Base-by-base conservation (phyloP, 1,284 basidiomycete species). In the Tranzscheliella williamsii region DNA sequence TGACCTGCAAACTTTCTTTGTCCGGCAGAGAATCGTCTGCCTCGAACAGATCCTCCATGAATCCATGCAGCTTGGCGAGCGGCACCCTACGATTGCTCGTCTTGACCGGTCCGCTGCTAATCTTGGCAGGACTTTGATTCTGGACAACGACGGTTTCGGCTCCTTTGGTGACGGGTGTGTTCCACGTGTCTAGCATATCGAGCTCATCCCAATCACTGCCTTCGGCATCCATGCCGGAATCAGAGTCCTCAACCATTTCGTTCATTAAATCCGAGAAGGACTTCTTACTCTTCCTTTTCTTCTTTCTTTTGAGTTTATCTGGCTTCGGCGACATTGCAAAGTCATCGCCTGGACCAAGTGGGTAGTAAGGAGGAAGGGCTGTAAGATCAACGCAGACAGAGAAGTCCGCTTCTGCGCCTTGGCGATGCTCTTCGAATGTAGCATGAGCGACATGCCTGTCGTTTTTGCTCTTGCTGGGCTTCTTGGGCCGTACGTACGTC, bases 1-100 rank as follows among this genome's bases (percentile, higher is more conserved):
- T 78, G 45, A 85, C 84, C 12, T 79, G 72, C 4, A 81, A 58
- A 30, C 84, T 82, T 1, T 84, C 80, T 50, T 88, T 86, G 1
- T 86, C 82, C 2, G 87, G 84, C 17, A 94, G 81, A 0, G 83
- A 78, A 72, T 94, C 91, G 71, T 93, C 88, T 0, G 90, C 89
- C 73, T 93, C 90, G 62, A 93, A 89, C 17, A 94, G 84, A 47
- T 93, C 90, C 54, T 93, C 90, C 1, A 93, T 80, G 16, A 87
- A 75, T 5, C 82, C 81, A 2, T 81, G 81, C 5, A 94, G 81
- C 72, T 88, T 91, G 70, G 90, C 85, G 7, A 90, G 79, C 0
- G 87, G 85, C 2, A 57, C 42, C 40, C 53, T 57, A 34, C 60
- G 60, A 8, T 48, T 41, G 15, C 54, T 57, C 37, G 42, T 46